A percentile compares a stretch with the other conserved stretches of the same genome.
These are phyloP conservation scores for Hypocrella siamensis DNA, from an alignment of 2,329 filamentous ascomycete species.

Conservation along the genomic window DNA sequence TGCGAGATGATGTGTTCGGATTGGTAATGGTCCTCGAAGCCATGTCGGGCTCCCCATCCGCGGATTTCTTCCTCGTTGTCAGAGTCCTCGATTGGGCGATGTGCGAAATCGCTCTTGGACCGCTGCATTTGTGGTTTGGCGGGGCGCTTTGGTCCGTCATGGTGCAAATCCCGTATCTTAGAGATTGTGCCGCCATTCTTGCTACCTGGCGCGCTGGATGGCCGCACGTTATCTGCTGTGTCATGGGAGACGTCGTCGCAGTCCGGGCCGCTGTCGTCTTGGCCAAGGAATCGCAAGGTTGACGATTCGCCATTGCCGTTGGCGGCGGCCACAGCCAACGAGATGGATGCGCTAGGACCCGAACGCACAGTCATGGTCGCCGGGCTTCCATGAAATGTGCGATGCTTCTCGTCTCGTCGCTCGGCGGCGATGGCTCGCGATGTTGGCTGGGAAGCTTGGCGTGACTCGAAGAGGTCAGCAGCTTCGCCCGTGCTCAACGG, in stretches of 20 bases:
- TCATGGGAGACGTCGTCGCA: slow-evolving; percentile 12
- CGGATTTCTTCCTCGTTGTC: slow-evolving; percentile 28
- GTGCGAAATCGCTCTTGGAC: slow-evolving; percentile 40
- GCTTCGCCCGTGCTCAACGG: too few species aligned
- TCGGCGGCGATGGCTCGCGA: slow-evolving; percentile 8
- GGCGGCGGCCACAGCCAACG: slow-evolving; percentile 10
- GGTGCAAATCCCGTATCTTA: slow-evolving; percentile 15
- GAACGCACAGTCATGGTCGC: slow-evolving; percentile 17
- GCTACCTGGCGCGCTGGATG: slow-evolving; percentile 29
- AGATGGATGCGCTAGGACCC: slow-evolving; percentile 15
- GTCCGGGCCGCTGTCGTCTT: slow-evolving; percentile 13
- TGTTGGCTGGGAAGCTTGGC: too few species aligned
- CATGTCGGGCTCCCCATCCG: slow-evolving; percentile 55
- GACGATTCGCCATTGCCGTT: slow-evolving; percentile 16
- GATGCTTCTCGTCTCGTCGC: slow-evolving; percentile 8
- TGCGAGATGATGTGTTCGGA: slow-evolving; percentile 79
- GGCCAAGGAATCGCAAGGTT: slow-evolving; percentile 12
- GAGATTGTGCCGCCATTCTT: slow-evolving; percentile 16
- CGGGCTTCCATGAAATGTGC: slow-evolving; percentile 9
- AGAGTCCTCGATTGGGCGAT: slow-evolving; percentile 23
- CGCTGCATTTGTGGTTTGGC: slow-evolving; percentile 35
- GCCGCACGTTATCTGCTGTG: slow-evolving; percentile 19
- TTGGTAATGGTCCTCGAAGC: slow-evolving; percentile 84
- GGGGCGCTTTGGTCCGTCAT: slow-evolving; percentile 20
- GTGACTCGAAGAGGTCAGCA: too few species aligned